These are phyloP conservation scores for Clarireedia homoeocarpa DNA, from an alignment of 2,329 filamentous ascomycete species.

Conservation along the genomic window DNA sequence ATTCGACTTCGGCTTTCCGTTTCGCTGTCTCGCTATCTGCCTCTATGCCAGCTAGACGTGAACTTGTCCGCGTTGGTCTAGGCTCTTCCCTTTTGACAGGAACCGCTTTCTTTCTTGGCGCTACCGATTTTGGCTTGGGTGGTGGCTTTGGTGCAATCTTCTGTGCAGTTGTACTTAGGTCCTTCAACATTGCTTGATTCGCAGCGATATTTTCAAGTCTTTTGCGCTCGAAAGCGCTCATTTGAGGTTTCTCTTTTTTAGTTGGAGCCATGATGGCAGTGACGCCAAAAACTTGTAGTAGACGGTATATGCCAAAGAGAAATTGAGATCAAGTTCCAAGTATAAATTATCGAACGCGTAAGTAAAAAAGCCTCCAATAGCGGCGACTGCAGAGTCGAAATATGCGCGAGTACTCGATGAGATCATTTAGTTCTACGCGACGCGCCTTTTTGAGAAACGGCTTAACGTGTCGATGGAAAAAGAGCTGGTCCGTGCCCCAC, in stretches of 20 bases:
- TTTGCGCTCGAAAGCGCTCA: constrained; percentile 83
- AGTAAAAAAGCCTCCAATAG: too few relatives aligned
- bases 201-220: constrained; percentile 80
- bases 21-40: constrained; percentile 54
- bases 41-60: constrained; percentile 47
- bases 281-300: background rate
- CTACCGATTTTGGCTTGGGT: constrained; percentile 41
- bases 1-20: constrained; percentile 59
- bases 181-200: constrained; percentile 74
- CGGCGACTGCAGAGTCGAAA: background rate
- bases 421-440: constrained; percentile 7
- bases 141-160: constrained; percentile 54
- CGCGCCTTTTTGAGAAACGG: background rate
- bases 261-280: constrained; percentile 37
- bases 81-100: constrained; percentile 40
- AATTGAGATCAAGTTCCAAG: background rate
- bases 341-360: background rate
- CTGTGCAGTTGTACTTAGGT: constrained; percentile 65
- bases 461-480: background rate
- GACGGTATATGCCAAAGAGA: background rate
- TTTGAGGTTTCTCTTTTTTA: constrained; percentile 37
- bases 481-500: background rate
- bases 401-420: background rate
- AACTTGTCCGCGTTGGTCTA: constrained; percentile 49
- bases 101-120: constrained; percentile 34